Evolutionary conservation across 306 rosid genomes (phyloP).

Genomic region (Pyrus bretschneideri): DNA sequence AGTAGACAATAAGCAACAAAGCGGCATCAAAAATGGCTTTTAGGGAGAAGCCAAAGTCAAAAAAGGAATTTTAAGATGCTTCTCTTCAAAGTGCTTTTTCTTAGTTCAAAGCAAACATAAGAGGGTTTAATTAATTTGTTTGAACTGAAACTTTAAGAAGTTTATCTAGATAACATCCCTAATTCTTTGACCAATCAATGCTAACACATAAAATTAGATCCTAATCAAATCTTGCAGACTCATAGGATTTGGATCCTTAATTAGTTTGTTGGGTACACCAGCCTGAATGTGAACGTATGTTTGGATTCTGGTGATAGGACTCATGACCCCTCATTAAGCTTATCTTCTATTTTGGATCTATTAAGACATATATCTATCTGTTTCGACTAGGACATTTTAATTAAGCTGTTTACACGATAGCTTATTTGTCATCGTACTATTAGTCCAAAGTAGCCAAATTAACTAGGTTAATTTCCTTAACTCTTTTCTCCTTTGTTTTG

Average conservation of each 20-base stretch:
- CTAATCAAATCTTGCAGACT: not conserved
- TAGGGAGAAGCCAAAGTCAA: not conserved
- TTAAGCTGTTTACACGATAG: not conserved
- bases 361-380: not conserved
- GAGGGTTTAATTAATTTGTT: not conserved
- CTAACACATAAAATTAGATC: not conserved
- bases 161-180: not conserved
- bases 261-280: not conserved
- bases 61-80: not conserved
- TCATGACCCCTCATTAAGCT: not conserved
- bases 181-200: slow-evolving; percentile 1
- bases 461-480: not conserved
- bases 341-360: not conserved
- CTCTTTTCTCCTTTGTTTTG: not conserved
- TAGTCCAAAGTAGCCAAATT: not conserved
- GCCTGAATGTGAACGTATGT: not conserved
- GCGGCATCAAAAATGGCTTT: not conserved
- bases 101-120: not conserved
- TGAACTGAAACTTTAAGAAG: not conserved
- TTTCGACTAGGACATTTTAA: not conserved
- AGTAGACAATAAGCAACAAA: not conserved
- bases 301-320: not conserved
- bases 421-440: not conserved
- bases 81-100: not conserved
- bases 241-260: not conserved